Base-by-base conservation (phyloP, 108 stramenopile species). In the Bacterosira constricta region DNA sequence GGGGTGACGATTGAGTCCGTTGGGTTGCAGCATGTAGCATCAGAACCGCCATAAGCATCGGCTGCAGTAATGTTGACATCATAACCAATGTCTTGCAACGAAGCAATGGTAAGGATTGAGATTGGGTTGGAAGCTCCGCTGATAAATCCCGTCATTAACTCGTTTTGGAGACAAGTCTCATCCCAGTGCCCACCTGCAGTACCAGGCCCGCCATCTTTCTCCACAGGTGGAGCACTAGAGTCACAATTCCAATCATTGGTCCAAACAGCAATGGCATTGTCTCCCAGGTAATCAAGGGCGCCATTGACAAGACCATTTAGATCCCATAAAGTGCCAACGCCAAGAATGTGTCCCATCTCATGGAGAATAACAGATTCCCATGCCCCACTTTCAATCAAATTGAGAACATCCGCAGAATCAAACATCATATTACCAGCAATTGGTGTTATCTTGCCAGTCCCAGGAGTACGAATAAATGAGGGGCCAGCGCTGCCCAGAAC, bases 311-410 rank as follows among this genome's bases (percentile, higher is more conserved):
- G 67, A 36, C 44, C 29, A 17, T 71, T 63, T 13, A n/a, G 0
- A 10, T n/a, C 44, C 83, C 73, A 83, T 9, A 76, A 31, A 51
- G 61, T 66, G 11, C 83, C 83, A 20, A 83, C 27, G 4, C 83
- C 83, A 36, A 83, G 47, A 1, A 83, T 78, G 29, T 83, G 83
- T 15, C 73, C 83, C 67, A 83, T 66, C 41, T 83, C 83, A 49
- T 83, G 83, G 51, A 77, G 58, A 39, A 82, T 73, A 6, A 63
- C 60, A 38, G 41, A 13, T 39, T 61, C 47, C 15, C 27, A 53
- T 4, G 17, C 53, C 23, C 61, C 32, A 17, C 29, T 2, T 29
- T 65, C 6, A 60, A 17, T 29, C 12, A 70, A 15, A 7, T 71
- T 38, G 12, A 21, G 52, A 50, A 34, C 41, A 60, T 75, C 69